Conservation (phyloP, 2,329 filamentous ascomycete species). For the Tolypocladium album region DNA sequence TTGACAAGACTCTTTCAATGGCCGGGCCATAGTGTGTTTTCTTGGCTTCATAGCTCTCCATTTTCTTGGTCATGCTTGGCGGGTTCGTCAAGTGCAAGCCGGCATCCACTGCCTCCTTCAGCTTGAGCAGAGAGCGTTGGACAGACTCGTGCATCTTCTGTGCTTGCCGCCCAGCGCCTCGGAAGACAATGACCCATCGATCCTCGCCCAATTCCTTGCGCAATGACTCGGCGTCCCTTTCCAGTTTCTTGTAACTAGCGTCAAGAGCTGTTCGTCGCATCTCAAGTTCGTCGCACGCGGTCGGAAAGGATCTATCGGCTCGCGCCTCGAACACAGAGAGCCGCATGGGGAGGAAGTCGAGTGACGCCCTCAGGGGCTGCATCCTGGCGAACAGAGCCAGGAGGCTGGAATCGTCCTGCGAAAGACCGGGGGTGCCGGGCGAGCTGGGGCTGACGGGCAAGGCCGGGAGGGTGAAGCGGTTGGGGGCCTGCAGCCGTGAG, state of each 20-base stretch:
- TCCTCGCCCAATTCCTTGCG: conserved; percentile 89
- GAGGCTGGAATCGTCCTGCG: conserved; percentile 77
- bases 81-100: conserved; percentile 65
- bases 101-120: conserved; percentile 69
- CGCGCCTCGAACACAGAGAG: conserved; percentile 75
- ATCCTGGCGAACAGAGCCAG: conserved; percentile 88
- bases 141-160: conserved; percentile 97
- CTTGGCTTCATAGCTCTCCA: conserved; percentile 91
- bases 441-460: conserved; percentile 54
- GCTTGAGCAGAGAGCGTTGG: conserved; percentile 71
- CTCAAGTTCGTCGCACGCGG: conserved; percentile 80
- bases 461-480: conserved; percentile 57
- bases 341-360: conserved; percentile 94
- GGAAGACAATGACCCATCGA: conserved; percentile 90
- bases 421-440: conserved; percentile 42
- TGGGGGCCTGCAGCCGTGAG: conserved; percentile 43
- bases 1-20: conserved; percentile 79
- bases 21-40: conserved; percentile 89
- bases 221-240: conserved; percentile 81
- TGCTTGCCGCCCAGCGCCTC: conserved; percentile 82
- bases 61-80: conserved; percentile 62
- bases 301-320: conserved; percentile 72
- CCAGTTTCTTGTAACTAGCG: conserved; percentile 75
- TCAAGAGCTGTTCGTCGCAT: conserved; percentile 66
- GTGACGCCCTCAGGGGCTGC: conserved; percentile 83